Conservation (phyloP, 2,329 filamentous ascomycete genomes). For the Akanthomyces dipterigenus region DNA sequence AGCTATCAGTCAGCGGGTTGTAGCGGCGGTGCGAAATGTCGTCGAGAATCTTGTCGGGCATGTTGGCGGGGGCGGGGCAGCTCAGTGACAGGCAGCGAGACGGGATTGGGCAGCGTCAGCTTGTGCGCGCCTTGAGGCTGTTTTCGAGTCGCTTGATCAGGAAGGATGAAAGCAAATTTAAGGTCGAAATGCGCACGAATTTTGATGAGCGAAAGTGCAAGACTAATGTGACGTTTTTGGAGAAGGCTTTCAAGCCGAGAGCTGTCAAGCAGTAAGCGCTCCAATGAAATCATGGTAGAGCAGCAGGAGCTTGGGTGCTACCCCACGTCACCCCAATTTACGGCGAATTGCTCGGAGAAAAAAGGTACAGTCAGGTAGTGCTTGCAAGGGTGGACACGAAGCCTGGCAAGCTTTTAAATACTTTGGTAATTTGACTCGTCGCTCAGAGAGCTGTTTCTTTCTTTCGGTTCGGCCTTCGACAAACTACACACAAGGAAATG, state of each 20-base stretch:
- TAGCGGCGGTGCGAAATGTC: constrained; percentile 95
- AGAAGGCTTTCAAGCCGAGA: not conserved
- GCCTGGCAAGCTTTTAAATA: no score
- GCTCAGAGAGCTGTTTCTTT: no score
- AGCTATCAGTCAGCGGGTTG: constrained; percentile 83
- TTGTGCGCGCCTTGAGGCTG: not conserved
- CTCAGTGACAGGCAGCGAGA: not conserved
- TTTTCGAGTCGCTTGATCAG: not conserved
- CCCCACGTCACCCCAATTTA: constrained; percentile 7
- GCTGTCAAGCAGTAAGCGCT: constrained; percentile 9
- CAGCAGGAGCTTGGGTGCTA: not conserved
- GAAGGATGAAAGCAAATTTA: not conserved
- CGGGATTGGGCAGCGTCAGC: not conserved
- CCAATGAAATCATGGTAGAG: constrained; percentile 11
- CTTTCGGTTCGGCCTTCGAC: no score
- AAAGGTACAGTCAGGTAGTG: not conserved
- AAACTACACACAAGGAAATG: no score
- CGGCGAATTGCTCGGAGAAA: constrained; percentile 8
- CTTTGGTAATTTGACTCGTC: no score
- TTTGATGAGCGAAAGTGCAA: not conserved
- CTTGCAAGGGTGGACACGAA: not conserved
- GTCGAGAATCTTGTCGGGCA: constrained; percentile 74
- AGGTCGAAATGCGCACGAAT: not conserved
- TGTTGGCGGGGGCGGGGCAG: constrained; percentile 30
- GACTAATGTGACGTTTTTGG: not conserved